phyloP scores from a whole-genome alignment of 2,329 filamentous ascomycete genomes.

The Scytalidium sp. region DNA sequence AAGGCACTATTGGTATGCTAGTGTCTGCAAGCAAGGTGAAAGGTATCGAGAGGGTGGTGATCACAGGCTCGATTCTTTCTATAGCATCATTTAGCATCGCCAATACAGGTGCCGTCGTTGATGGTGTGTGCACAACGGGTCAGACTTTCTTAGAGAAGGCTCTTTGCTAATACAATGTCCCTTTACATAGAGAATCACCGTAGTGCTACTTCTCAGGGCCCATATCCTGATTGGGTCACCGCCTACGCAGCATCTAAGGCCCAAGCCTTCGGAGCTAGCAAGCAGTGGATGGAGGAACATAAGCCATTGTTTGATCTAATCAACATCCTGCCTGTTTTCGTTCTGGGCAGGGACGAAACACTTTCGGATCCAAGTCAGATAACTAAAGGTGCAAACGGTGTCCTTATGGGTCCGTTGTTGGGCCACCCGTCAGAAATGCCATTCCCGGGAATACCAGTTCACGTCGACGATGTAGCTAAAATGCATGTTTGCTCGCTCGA shows the following conservation, averaged over 20 bases:
- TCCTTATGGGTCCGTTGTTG: conserved; percentile 26
- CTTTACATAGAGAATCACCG: conserved; percentile 1
- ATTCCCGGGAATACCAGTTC: neutral
- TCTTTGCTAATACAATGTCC: neutral
- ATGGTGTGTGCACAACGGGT: neutral
- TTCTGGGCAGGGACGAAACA: conserved; percentile 2
- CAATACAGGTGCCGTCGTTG: neutral
- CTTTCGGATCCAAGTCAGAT: conserved; percentile 18
- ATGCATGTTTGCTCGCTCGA: conserved; percentile 35
- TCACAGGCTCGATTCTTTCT: conserved; percentile 32
- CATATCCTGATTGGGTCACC: conserved; percentile 27
- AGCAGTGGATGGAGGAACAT: neutral
- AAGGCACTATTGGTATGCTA: conserved; percentile 32
- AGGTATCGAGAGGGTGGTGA: conserved; percentile 34
- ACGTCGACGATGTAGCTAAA: conserved; percentile 15
- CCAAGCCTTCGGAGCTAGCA: conserved; percentile 31
- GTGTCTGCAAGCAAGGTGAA: conserved; percentile 27
- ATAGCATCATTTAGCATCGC: neutral
- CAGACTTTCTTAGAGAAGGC: no score
- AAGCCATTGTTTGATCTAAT: conserved; percentile 4
- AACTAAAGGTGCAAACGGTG: conserved; percentile 9
- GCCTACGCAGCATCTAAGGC: conserved; percentile 34
- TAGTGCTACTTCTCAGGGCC: conserved; percentile 19
- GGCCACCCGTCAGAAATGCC: neutral
- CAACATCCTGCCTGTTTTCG: conserved; percentile 2